These are phyloP conservation scores for Boletus semigastroideus DNA, from an alignment of 1,284 basidiomycete genomes.

Conservation along the genomic window DNA sequence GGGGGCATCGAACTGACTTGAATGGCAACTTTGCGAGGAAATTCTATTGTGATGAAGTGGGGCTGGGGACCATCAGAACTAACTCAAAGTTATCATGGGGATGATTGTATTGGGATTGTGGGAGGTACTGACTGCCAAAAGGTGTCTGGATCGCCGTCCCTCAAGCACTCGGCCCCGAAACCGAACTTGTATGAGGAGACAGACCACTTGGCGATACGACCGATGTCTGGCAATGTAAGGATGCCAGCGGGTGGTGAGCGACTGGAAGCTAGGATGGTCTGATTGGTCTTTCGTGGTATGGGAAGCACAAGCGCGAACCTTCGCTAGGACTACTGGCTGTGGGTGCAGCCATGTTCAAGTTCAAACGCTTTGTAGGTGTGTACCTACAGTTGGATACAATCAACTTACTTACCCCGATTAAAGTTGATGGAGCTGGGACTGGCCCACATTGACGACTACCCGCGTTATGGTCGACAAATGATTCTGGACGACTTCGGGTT, in stretches of 20 bases:
- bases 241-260: slow-evolving; percentile 48
- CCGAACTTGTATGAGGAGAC: slow-evolving; percentile 97
- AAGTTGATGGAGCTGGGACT: slow-evolving; percentile 21
- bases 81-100: slow-evolving; percentile 13
- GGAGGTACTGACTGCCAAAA: slow-evolving; percentile 90
- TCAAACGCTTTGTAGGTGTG: no score
- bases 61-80: slow-evolving; percentile 98
- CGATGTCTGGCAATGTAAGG: slow-evolving; percentile 77
- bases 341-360: slow-evolving; percentile 12
- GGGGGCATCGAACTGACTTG: slow-evolving; percentile 57
- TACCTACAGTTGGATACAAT: neutral
- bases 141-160: slow-evolving; percentile 86
- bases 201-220: slow-evolving; percentile 88
- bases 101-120: neutral
- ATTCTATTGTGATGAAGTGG: slow-evolving; percentile 93
- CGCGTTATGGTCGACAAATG: slow-evolving; percentile 96
- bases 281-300: neutral
- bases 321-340: neutral
- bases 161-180: slow-evolving; percentile 90
- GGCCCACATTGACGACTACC: slow-evolving; percentile 70
- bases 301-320: slow-evolving; percentile 16
- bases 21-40: slow-evolving; percentile 86
- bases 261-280: slow-evolving; percentile 17
- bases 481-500: slow-evolving; percentile 90
- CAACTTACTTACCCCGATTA: neutral